A percentile compares a stretch with the other conserved stretches of the same genome.
phyloP scores from a whole-genome alignment of 75 land plant genomes.

The Cunninghamia lanceolata region DNA sequence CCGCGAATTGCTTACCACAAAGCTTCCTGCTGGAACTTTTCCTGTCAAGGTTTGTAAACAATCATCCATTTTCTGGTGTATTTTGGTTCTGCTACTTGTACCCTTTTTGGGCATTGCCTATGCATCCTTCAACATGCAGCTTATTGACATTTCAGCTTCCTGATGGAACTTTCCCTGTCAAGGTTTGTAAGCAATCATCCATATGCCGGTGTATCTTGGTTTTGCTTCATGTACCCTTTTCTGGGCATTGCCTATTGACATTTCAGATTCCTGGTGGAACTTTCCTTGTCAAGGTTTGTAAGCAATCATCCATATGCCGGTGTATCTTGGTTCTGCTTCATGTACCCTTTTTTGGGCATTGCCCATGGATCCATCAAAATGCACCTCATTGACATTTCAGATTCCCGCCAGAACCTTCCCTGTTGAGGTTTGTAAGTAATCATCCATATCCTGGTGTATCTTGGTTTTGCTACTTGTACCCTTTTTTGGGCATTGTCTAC shows the following conservation, averaged over 20 bases:
- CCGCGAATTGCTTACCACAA: constrained; percentile 1
- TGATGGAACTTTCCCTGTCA: not conserved
- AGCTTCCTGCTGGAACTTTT: constrained; percentile 6
- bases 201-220: no score
- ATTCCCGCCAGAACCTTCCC: not conserved
- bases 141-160: no score
- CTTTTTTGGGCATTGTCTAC: no score
- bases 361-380: no score
- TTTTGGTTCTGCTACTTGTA: not conserved
- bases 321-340: not conserved
- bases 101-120: not conserved
- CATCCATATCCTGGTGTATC: no score
- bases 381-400: no score
- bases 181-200: no score
- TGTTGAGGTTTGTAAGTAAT: not conserved
- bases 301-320: not conserved
- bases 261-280: not conserved
- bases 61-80: not conserved
- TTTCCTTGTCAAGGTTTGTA: not conserved
- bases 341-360: not conserved
- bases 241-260: no score
- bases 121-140: not conserved
- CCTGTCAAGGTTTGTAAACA: not conserved
- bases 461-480: no score
- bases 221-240: no score